phyloP scores from a whole-genome alignment of 768 basidiomycete species.

The Mycena epipterygia region DNA sequence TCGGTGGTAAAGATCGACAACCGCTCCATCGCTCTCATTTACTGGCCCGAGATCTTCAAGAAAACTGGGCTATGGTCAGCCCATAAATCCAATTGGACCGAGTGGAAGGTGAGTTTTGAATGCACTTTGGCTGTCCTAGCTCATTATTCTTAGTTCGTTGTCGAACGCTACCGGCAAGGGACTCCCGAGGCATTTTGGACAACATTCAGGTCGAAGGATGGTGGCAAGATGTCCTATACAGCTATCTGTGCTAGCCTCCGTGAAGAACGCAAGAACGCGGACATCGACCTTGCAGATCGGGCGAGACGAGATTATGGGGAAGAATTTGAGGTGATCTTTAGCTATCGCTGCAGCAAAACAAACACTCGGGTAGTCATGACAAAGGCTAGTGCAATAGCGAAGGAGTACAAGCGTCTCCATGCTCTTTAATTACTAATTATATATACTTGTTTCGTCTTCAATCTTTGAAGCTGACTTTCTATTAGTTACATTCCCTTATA shows the following conservation, averaged over 20 bases:
- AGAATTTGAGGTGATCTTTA: constrained; percentile 30
- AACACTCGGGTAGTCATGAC: constrained; percentile 22
- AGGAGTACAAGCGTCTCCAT: constrained; percentile 9
- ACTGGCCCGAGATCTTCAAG: constrained; percentile 23
- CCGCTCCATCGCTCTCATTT: constrained; percentile 16
- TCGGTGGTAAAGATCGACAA: constrained; percentile 38
- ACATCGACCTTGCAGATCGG: constrained; percentile 22
- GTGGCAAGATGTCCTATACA: constrained; percentile 31
- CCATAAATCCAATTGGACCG: constrained; percentile 24
- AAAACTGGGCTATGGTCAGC: constrained; percentile 15
- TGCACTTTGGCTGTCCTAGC: background rate
- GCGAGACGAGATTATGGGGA: constrained; percentile 30
- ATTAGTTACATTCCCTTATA: too few species aligned
- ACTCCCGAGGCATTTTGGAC: constrained; percentile 35
- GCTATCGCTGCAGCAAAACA: constrained; percentile 32
- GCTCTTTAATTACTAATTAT: constrained; percentile 26
- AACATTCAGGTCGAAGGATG: constrained; percentile 25
- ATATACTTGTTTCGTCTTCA: background rate
- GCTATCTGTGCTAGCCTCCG: constrained; percentile 28
- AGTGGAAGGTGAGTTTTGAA: constrained; percentile 28
- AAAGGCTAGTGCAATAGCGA: constrained; percentile 29
- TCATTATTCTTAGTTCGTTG: constrained; percentile 26
- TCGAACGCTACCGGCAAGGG: constrained; percentile 29
- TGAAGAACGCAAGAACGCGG: constrained; percentile 4
- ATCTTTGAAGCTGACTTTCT: too few species aligned